These are phyloP conservation scores for Xylariaceae sp. DNA, from an alignment of 2,329 filamentous ascomycete genomes.

Conservation along the genomic window DNA sequence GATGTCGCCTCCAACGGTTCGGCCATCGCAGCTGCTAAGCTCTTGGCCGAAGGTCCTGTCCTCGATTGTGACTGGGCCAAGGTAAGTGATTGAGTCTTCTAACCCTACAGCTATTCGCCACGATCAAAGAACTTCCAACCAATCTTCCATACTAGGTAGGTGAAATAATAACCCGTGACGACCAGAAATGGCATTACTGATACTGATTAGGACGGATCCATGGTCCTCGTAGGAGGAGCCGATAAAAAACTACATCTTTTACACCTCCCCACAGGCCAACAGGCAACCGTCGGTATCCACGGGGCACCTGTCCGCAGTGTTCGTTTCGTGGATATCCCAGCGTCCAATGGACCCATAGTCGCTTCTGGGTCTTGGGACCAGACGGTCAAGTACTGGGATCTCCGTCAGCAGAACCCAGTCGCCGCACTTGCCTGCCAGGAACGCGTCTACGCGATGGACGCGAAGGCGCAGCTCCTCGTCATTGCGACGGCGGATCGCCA, in stretches of 20 bases:
- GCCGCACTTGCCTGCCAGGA: conserved; percentile 44
- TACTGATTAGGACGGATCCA: conserved; percentile 27
- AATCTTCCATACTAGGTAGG: conserved; percentile 20
- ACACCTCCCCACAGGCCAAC: conserved; percentile 24
- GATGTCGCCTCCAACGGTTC: conserved; percentile 20
- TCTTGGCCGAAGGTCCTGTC: conserved; percentile 23
- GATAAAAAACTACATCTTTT: conserved; percentile 28
- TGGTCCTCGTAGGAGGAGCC: conserved; percentile 27
- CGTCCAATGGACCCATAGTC: conserved; percentile 19
- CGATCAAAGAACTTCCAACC: conserved; percentile 14
- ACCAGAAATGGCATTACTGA: neutral
- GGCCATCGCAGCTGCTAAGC: conserved; percentile 19
- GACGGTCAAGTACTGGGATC: conserved; percentile 54
- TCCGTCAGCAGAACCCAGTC: conserved; percentile 39
- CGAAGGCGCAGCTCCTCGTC: conserved; percentile 23
- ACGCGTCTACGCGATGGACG: conserved; percentile 39
- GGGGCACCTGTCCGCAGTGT: conserved; percentile 27
- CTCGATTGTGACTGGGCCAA: conserved; percentile 33
- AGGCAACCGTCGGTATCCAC: conserved; percentile 24
- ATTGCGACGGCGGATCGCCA: conserved; percentile 27
- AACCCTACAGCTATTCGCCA: conserved; percentile 21
- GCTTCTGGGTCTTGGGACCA: conserved; percentile 48
- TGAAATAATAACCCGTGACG: too few relatives aligned
- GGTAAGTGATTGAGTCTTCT: conserved; percentile 30
- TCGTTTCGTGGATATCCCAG: conserved; percentile 28